Evolutionary conservation across 1,284 basidiomycete genomes (phyloP).

Genomic region (Austropuccinia psidii): DNA sequence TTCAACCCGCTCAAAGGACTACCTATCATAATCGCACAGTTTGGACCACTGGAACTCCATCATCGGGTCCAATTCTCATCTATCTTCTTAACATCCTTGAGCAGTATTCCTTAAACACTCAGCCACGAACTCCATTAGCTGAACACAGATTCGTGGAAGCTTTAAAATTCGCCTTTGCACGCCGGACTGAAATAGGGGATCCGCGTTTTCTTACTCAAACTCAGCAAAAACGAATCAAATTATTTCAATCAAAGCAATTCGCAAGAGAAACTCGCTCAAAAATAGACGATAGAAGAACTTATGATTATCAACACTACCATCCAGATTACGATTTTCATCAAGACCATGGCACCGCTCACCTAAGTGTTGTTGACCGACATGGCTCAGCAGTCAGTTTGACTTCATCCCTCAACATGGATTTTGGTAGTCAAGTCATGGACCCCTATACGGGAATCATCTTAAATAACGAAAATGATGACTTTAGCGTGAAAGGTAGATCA

Average conservation of each 20-base stretch:
- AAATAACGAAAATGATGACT: conserved; percentile 81
- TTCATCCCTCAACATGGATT: conserved; percentile 74
- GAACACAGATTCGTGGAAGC: conserved; percentile 66
- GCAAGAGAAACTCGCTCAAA: not conserved
- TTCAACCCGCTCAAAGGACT: conserved; percentile 66
- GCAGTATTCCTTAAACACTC: conserved; percentile 54
- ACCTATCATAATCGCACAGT: conserved; percentile 66
- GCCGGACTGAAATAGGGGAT: conserved; percentile 72
- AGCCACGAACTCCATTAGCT: conserved; percentile 56
- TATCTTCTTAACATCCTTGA: conserved; percentile 74
- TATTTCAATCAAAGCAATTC: conserved; percentile 9
- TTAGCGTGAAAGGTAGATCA: conserved; percentile 67
- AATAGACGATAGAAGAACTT: conserved; percentile 57
- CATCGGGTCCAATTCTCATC: conserved; percentile 68
- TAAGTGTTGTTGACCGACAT: conserved; percentile 67
- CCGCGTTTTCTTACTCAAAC: conserved; percentile 46
- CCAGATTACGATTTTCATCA: conserved; percentile 66
- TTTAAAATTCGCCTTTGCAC: conserved; percentile 60
- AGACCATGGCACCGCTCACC: conserved; percentile 85
- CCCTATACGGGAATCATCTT: conserved; percentile 75
- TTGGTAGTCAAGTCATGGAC: conserved; percentile 79
- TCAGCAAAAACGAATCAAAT: not conserved
- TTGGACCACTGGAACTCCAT: conserved; percentile 74
- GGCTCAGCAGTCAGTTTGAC: conserved; percentile 80
- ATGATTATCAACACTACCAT: conserved; percentile 70